Percentiles rank a stretch among this genome's conserved stretches.
Conservation (phyloP, 441 rosid genomes). For the Arabidopsis lyrata region DNA sequence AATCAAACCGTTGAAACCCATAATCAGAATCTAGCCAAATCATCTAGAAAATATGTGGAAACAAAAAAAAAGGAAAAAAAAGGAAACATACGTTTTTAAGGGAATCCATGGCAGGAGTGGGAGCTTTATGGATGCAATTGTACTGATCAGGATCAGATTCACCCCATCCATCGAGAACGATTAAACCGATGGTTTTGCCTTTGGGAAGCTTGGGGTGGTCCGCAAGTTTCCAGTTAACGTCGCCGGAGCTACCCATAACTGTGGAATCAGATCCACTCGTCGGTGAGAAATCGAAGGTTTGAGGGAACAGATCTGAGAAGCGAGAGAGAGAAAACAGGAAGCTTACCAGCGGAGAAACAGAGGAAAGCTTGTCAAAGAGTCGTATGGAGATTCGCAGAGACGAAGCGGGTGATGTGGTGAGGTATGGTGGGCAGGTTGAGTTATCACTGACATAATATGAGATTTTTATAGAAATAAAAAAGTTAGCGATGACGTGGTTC, state of each 20-base stretch:
- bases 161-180: conserved; percentile 98
- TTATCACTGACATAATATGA: conserved; percentile 17
- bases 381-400: conserved; percentile 39
- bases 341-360: conserved; percentile 46
- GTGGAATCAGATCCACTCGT: neutral
- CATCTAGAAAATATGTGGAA: neutral
- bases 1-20: neutral
- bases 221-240: conserved; percentile 67
- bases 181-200: conserved; percentile 74
- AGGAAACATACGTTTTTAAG: conserved; percentile 64
- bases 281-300: conserved; percentile 5
- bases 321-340: neutral
- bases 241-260: conserved; percentile 47
- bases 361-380: conserved; percentile 27
- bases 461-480: conserved; percentile 18
- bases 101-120: conserved; percentile 94
- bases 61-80: neutral
- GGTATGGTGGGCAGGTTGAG: conserved; percentile 26
- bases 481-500: conserved; percentile 31
- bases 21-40: neutral
- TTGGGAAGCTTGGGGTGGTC: conserved; percentile 87
- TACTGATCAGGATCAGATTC: conserved; percentile 84
- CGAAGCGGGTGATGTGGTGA: conserved; percentile 36
- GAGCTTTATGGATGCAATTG: conserved; percentile 90
- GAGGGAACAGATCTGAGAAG: conserved; percentile 31